Conservation (phyloP, 768 basidiomycete species). For the Myochromella boudieri region DNA sequence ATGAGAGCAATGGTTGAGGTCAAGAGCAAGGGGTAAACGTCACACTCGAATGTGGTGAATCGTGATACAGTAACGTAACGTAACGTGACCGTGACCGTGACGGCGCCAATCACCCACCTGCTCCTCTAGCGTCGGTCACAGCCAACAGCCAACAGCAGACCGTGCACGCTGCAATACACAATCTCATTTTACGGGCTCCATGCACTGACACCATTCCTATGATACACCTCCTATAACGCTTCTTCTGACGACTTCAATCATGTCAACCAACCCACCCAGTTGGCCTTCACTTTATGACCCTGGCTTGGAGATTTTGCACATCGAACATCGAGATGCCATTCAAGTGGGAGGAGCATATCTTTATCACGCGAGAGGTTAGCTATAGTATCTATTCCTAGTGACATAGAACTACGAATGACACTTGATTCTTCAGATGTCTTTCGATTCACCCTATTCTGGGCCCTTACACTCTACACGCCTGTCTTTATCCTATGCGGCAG, state of each 20-base stretch:
- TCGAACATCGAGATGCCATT: slow-evolving; percentile 35
- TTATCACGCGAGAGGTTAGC: slow-evolving; percentile 36
- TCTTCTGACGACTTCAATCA: slow-evolving; percentile 2
- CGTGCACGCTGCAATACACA: no score
- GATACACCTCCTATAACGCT: not conserved
- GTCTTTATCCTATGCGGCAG: slow-evolving; percentile 47
- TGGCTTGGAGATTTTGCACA: slow-evolving; percentile 46
- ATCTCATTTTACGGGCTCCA: no score
- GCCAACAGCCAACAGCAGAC: no score
- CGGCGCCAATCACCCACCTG: no score
- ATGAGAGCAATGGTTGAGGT: no score
- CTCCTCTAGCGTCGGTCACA: no score
- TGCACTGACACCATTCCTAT: no score
- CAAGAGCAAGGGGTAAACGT: no score
- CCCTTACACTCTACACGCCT: slow-evolving; percentile 48
- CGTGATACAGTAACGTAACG: no score
- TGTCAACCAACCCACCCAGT: slow-evolving; percentile 13
- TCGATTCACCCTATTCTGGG: slow-evolving; percentile 55
- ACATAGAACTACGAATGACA: not conserved
- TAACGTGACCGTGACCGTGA: no score
- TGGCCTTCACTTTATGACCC: slow-evolving; percentile 57
- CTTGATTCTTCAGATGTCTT: slow-evolving; percentile 39
- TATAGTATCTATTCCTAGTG: not conserved
- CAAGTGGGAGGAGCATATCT: slow-evolving; percentile 46
- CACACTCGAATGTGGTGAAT: no score